Evolutionary conservation across 768 basidiomycete species (phyloP), one percentile per base, ranked within the genome.

Genomic region (Xerocomus potaroensis): DNA sequence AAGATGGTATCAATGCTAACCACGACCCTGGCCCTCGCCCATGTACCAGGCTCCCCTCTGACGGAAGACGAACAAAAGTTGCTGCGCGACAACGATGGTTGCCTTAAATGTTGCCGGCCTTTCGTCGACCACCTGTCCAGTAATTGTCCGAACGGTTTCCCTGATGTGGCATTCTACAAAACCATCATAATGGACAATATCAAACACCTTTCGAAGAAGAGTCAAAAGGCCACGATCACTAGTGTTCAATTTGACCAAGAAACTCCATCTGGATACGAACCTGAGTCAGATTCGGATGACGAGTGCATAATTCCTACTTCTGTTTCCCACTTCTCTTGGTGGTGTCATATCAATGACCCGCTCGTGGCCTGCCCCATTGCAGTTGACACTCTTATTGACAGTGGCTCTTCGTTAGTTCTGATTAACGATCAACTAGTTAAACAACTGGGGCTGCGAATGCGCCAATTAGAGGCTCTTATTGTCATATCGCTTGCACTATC

Each of bases 401-500:
- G 53, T 43, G 65, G 66, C 4, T 59, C 64, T 0, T 54, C 60
- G 23, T 2, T 69, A 41, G 68, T 68, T 39, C 46, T 73, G 18
- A 69, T 40, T 40, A 26, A 40, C n/a, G 16, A 27, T 2, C 1
- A 3, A 1, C 36, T 38, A 5, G 36, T 24, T 5, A 8, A 4
- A 1, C n/a, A 14, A 4, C 36, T 38, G 10, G 36, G 36, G 3
- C 36, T 38, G 3, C 8, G 15, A 7, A 15, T 24, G 14, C 8
- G 1, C 5, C 5, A 15, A 1, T 15, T 38, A 1, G 15, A 14
- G 9, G 4, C 3, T 1, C 15, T 5, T 11, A 18, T 26, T 26
- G 12, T 1, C 10, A 5, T 39, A 5, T n/a, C 24, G n/a, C 11
- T 39, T 18, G 27, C 52, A 42, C 2, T 10, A 44, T 31, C 41